Conservation (phyloP, 768 basidiomycete genomes). For the Arthromyces matolae region DNA sequence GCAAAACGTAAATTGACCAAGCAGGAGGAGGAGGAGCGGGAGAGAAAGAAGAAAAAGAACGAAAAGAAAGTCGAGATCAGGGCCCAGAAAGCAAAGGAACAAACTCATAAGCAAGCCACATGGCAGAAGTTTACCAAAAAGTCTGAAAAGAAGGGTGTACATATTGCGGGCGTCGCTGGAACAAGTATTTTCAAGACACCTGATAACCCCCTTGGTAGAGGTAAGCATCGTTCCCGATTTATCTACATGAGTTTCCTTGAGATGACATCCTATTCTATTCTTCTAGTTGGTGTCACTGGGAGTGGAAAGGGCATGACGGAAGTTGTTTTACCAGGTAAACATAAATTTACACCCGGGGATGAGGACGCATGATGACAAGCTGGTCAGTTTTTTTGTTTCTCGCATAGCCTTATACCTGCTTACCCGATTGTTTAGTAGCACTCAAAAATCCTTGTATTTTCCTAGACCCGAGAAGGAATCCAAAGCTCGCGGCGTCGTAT, state of each 20-base stretch:
- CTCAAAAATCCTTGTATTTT: no score
- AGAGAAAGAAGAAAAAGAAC: slow-evolving; percentile 90
- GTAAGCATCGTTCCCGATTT: slow-evolving; percentile 38
- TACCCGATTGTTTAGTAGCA: no score
- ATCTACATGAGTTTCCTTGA: slow-evolving; percentile 8
- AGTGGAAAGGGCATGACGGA: slow-evolving; percentile 89
- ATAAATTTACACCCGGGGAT: slow-evolving; percentile 61
- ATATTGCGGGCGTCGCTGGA: slow-evolving; percentile 84
- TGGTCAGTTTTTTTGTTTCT: slow-evolving; percentile 4
- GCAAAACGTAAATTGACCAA: slow-evolving; percentile 78
- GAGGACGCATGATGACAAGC: slow-evolving; percentile 34
- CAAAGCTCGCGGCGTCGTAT: neutral
- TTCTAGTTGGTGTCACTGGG: slow-evolving; percentile 87
- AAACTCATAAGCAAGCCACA: slow-evolving; percentile 73
- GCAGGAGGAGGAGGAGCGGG: slow-evolving; percentile 83
- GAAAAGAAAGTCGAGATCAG: slow-evolving; percentile 86
- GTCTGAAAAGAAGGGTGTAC: slow-evolving; percentile 86
- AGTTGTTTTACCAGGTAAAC: slow-evolving; percentile 61
- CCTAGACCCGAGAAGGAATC: slow-evolving; percentile 4
- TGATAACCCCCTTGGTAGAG: slow-evolving; percentile 84
- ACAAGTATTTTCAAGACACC: slow-evolving; percentile 95
- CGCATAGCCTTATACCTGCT: neutral
- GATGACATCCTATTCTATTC: slow-evolving; percentile 21
- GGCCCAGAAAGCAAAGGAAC: slow-evolving; percentile 87
- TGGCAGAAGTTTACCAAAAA: slow-evolving; percentile 98